A percentile compares a stretch with the other conserved stretches of the same genome.
Conservation (phyloP, 169 alveolate genomes). For the Babesia ovata region DNA sequence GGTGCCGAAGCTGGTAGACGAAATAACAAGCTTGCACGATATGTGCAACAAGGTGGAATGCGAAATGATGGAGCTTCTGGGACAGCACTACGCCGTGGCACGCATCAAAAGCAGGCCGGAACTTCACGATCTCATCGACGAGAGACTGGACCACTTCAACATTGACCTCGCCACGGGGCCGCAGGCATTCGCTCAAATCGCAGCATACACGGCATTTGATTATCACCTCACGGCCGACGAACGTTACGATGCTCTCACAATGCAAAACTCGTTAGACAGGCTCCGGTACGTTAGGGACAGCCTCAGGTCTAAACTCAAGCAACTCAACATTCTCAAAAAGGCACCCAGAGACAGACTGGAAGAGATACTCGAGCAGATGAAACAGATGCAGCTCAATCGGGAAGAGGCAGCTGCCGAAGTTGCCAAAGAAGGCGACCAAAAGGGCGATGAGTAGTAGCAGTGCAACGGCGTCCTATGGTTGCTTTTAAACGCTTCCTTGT, state of each 20-base stretch:
- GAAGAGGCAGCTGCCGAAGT: slow-evolving; percentile 5
- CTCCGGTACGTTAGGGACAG: slow-evolving; percentile 73
- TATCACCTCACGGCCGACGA: slow-evolving; percentile 77
- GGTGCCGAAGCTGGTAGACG: slow-evolving; percentile 74
- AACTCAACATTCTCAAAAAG: slow-evolving; percentile 76
- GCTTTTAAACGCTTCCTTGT: too few relatives aligned
- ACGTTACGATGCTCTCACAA: slow-evolving; percentile 76
- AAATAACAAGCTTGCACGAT: slow-evolving; percentile 69
- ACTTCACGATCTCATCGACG: slow-evolving; percentile 75
- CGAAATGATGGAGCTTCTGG: slow-evolving; percentile 75
- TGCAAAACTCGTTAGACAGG: slow-evolving; percentile 79
- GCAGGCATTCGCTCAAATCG: slow-evolving; percentile 82
- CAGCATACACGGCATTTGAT: slow-evolving; percentile 79
- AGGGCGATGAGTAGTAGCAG: not conserved
- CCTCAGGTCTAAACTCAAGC: slow-evolving; percentile 73
- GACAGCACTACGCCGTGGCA: slow-evolving; percentile 76
- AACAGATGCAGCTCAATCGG: slow-evolving; percentile 53
- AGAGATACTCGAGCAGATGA: slow-evolving; percentile 72
- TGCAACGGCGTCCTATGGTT: not conserved
- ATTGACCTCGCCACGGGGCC: slow-evolving; percentile 68
- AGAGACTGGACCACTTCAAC: slow-evolving; percentile 70
- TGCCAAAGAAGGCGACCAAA: not conserved
- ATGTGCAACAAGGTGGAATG: slow-evolving; percentile 72
- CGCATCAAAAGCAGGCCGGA: slow-evolving; percentile 71
- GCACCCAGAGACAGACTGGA: slow-evolving; percentile 78